phyloP scores from a whole-genome alignment of 2,329 filamentous ascomycete species.

The Neoscytalidium dimidiatum region DNA sequence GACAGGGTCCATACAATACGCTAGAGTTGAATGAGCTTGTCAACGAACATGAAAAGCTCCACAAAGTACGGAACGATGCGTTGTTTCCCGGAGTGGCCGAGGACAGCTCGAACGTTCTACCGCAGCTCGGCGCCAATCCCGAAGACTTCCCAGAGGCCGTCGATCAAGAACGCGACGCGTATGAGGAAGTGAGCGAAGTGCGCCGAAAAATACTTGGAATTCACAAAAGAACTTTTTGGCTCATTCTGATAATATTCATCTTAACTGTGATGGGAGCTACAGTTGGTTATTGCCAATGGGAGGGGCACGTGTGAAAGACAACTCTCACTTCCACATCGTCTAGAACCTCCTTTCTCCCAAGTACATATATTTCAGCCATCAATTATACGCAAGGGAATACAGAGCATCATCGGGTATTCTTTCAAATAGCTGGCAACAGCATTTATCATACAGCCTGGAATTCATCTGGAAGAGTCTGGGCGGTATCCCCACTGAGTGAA shows the following conservation, averaged over 20 bases:
- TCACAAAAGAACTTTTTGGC: not conserved
- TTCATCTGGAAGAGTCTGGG: not conserved
- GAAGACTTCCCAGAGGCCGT: not conserved
- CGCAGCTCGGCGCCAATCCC: not conserved
- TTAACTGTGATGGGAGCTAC: not conserved
- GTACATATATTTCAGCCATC: not conserved
- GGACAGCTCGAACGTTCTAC: not conserved
- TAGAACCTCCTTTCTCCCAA: not conserved
- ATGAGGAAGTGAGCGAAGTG: too few relatives aligned
- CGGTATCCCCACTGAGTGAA: not conserved
- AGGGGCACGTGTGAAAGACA: not conserved
- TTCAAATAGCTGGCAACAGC: not conserved
- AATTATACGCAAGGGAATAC: not conserved
- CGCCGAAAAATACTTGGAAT: not conserved
- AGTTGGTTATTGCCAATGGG: not conserved
- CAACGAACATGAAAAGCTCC: not conserved
- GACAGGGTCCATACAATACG: too few relatives aligned
- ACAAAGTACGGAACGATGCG: not conserved
- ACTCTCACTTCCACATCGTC: not conserved
- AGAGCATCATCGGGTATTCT: not conserved
- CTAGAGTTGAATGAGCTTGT: too few relatives aligned
- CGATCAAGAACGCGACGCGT: too few relatives aligned
- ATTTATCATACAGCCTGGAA: conserved; percentile 7
- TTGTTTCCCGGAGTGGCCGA: not conserved
- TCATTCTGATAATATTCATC: not conserved